These are phyloP conservation scores for Peribolospora baueri DNA, from an alignment of 768 basidiomycete species.

Conservation along the genomic window DNA sequence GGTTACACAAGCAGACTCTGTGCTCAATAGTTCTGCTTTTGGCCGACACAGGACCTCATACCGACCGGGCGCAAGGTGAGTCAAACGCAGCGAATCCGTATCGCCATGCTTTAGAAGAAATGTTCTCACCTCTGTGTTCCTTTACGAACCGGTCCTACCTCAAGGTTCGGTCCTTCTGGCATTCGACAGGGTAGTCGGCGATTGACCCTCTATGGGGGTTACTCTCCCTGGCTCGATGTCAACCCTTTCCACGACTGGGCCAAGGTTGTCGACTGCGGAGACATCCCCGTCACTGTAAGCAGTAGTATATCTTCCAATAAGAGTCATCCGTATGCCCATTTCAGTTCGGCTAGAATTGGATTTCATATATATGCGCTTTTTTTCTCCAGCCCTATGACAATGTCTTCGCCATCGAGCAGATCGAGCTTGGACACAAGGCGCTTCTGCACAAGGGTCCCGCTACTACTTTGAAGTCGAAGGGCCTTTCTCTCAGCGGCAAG, in stretches of 20 bases:
- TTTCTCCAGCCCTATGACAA: conserved; percentile 5
- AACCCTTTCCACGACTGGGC: conserved; percentile 1
- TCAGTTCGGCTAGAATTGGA: too few relatives aligned
- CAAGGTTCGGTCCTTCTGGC: conserved; percentile 5
- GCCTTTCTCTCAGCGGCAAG: not conserved
- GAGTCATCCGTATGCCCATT: too few relatives aligned
- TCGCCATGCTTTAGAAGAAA: too few relatives aligned
- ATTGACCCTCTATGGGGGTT: not conserved
- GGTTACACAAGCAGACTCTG: not conserved
- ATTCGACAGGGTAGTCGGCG: conserved; percentile 5
- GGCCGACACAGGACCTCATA: conserved; percentile 3
- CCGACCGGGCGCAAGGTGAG: conserved; percentile 4
- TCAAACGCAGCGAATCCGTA: too few relatives aligned
- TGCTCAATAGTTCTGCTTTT: not conserved
- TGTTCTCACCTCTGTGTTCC: too few relatives aligned
- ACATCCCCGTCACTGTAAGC: not conserved
- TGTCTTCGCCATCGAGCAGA: conserved; percentile 3
- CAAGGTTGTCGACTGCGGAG: conserved; percentile 1
- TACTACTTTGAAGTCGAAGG: not conserved
- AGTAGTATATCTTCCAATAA: too few relatives aligned
- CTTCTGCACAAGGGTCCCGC: not conserved
- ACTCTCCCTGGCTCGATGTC: not conserved
- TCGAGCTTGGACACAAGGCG: conserved; percentile 1
- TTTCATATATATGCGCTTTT: not conserved
- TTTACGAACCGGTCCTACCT: too few relatives aligned